Evolutionary conservation across 108 stramenopile species (phyloP).

Genomic region (Conticribra weissflogii): DNA sequence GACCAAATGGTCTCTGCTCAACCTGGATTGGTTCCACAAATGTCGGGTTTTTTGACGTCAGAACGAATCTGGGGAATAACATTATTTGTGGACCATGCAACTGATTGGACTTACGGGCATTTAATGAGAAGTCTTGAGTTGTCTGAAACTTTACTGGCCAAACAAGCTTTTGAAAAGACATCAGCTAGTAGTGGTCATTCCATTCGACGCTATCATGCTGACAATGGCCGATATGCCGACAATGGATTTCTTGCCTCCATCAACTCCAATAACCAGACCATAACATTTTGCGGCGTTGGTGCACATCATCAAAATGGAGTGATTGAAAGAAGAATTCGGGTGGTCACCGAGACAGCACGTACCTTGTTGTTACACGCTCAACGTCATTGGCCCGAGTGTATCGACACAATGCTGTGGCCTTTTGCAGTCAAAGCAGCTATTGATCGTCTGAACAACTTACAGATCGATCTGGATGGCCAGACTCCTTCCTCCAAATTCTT

Average conservation of each 20-base stretch:
- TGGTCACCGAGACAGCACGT: conserved; percentile 13
- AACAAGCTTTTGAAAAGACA: conserved; percentile 25
- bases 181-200: conserved; percentile 18
- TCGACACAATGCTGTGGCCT: conserved; percentile 33
- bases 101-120: conserved; percentile 12
- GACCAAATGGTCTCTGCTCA: conserved; percentile 48
- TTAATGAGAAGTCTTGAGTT: conserved; percentile 22
- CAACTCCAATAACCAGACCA: conserved; percentile 6
- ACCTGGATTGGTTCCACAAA: conserved; percentile 42
- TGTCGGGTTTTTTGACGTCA: conserved; percentile 14
- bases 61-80: conserved; percentile 45
- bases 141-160: conserved; percentile 24
- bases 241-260: conserved; percentile 12
- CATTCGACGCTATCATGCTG: conserved; percentile 40
- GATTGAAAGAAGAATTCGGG: conserved; percentile 19
- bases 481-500: conserved; percentile 4
- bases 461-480: neutral
- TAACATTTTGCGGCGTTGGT: conserved; percentile 25
- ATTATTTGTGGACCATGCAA: conserved; percentile 50
- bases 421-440: conserved; percentile 49
- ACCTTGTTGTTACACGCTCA: conserved; percentile 26
- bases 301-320: conserved; percentile 38
- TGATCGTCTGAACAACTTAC: conserved; percentile 41
- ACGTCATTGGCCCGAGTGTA: conserved; percentile 14
- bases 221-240: conserved; percentile 42